Conservation (phyloP, 73 alveolate species). For the Blepharisma japonicum region DNA sequence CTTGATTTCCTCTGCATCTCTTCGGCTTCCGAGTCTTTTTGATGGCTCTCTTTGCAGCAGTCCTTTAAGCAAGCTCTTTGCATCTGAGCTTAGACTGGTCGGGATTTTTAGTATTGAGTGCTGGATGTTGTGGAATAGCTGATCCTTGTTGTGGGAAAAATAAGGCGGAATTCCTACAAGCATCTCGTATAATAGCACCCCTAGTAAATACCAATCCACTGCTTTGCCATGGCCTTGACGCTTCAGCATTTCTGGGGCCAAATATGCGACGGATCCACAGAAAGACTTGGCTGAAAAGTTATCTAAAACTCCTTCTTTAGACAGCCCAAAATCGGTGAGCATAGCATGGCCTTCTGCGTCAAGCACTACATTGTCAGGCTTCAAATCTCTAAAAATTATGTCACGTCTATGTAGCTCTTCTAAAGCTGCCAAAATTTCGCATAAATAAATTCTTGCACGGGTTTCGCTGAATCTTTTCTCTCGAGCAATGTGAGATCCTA, state of each 20-base stretch:
- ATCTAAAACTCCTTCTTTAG: conserved; percentile 88
- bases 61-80: conserved; percentile 67
- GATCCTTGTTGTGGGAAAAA: conserved; percentile 74
- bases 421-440: conserved; percentile 84
- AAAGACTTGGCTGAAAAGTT: conserved; percentile 48
- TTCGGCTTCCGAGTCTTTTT: conserved; percentile 68
- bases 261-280: conserved; percentile 79
- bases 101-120: conserved; percentile 83
- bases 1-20: conserved; percentile 77
- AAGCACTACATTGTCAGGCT: conserved; percentile 93
- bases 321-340: conserved; percentile 94
- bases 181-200: conserved; percentile 87
- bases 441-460: conserved; percentile 75
- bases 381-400: conserved; percentile 91
- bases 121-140: conserved; percentile 82
- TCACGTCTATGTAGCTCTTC: conserved; percentile 87
- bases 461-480: conserved; percentile 87
- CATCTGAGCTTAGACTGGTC: conserved; percentile 63
- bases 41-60: conserved; percentile 67
- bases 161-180: conserved; percentile 84
- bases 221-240: conserved; percentile 88
- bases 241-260: conserved; percentile 87
- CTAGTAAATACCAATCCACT: conserved; percentile 91
- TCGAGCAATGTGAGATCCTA: conserved; percentile 65
- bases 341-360: conserved; percentile 95